Conservation (phyloP, 208 protist species). For the Trypanosoma congolense region DNA sequence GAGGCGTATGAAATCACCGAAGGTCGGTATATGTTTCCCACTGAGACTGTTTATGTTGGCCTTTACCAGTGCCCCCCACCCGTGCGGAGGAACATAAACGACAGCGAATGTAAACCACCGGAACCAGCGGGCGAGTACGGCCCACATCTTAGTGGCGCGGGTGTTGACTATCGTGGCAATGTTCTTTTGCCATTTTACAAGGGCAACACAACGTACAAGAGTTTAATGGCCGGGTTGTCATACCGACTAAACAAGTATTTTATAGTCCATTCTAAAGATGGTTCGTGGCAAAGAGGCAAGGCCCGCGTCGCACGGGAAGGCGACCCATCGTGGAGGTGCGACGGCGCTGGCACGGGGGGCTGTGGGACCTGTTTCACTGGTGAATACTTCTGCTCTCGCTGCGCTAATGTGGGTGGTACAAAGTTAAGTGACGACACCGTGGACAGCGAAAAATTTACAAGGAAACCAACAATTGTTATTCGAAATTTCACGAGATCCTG, state of each 20-base stretch:
- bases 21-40: constrained; percentile 7
- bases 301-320: not conserved
- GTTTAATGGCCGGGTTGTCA: constrained; percentile 28
- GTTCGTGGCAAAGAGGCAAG: not conserved
- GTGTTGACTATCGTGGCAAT: constrained; percentile 24
- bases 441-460: too few relatives aligned
- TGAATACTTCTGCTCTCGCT: constrained; percentile 12
- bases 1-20: too few relatives aligned
- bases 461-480: too few relatives aligned
- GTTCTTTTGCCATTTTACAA: constrained; percentile 38
- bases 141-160: not conserved
- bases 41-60: constrained; percentile 17
- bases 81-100: not conserved
- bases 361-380: constrained; percentile 15
- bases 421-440: not conserved
- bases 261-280: constrained; percentile 22
- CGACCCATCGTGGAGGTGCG: not conserved
- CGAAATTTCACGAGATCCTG: constrained; percentile 13
- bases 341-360: not conserved
- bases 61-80: constrained; percentile 20
- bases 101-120: not conserved
- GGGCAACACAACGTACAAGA: constrained; percentile 20
- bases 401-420: not conserved
- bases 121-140: not conserved
- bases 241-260: constrained; percentile 39